These are phyloP conservation scores for Penicillium crystallinum DNA, from an alignment of 495 filamentous ascomycete genomes.

Conservation along the genomic window DNA sequence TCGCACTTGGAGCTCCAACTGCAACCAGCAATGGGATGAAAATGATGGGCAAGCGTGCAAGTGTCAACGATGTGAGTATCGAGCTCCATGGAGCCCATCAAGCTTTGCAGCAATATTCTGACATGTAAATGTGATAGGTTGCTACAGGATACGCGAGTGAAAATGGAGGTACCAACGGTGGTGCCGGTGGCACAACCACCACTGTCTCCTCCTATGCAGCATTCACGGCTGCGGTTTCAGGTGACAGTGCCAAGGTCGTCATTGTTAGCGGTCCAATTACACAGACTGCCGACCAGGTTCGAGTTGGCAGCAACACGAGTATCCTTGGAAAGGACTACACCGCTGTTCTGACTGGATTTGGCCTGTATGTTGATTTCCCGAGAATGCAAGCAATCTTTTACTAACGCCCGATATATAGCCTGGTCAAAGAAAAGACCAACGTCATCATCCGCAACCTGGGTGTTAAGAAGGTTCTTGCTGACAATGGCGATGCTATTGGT, in stretches of 20 bases:
- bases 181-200: conserved; percentile 52
- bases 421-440: conserved; percentile 48
- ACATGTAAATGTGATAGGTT: conserved; percentile 6
- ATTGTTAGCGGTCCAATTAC: conserved; percentile 44
- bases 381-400: background rate
- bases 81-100: background rate
- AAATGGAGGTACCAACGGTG: conserved; percentile 55
- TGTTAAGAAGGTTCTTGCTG: conserved; percentile 52
- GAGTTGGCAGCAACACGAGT: conserved; percentile 50
- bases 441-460: conserved; percentile 62
- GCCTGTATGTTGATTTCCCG: conserved; percentile 18
- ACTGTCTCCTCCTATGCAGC: conserved; percentile 54
- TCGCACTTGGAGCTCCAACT: conserved; percentile 28
- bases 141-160: conserved; percentile 38
- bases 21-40: conserved; percentile 12
- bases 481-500: conserved; percentile 56
- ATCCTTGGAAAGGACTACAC: conserved; percentile 43
- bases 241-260: conserved; percentile 43
- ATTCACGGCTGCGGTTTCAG: conserved; percentile 45
- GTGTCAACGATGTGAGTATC: conserved; percentile 22
- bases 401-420: conserved; percentile 8
- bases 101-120: background rate
- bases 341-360: conserved; percentile 29
- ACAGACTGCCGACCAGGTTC: conserved; percentile 36
- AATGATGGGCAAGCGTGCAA: conserved; percentile 23